Evolutionary conservation across 2,329 filamentous ascomycete genomes (phyloP), one percentile per base, ranked within the genome.

Genomic region (Arthrobotrys sphaeroides): DNA sequence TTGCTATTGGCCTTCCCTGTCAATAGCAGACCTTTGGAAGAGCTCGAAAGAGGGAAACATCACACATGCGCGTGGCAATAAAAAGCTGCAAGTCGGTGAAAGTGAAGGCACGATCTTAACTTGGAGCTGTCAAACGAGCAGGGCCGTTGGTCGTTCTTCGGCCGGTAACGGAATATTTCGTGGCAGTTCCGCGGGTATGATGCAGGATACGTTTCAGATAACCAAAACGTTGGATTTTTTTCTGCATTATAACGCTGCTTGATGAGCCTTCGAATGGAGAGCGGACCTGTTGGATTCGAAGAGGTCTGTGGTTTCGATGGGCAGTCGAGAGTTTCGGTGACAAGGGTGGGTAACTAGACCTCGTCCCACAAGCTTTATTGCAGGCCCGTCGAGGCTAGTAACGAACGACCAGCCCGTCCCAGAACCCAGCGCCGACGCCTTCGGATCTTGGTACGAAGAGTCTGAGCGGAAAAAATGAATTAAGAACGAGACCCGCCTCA

Each of bases 301-400:
- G 59, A 65, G 72, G 72, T 75, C 64, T 69, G 72, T 75, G 72
- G 72, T 62, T 75, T 69, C 20, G 64, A 75, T 75, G 72, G 72
- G 72, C 72, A 59, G 64, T 31, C 40, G 36, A 36, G 28, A 47
- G 45, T 33, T 47, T 68, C 49, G 40, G 36, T 13, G 55, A 60
- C 72, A 75, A 69, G 72, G 72, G 72, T 74, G 18, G 38, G 13
- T 45, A 33, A 20, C n/a, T n/a, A n/a, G n/a, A n/a, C 38, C 47
- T 57, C 33, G 61, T 60, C 60, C 69, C 61, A 68, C 57, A 53
- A 59, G 33, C 40, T 64, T 59, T 64, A 68, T 68, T 57, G 64
- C 59, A 62, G 53, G 64, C 57, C 60, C 33, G 43, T 45, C 36
- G 51, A 55, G 31, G 31, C 51, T 55, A 55, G 38, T 31, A 31